Percentiles rank a stretch among this genome's conserved stretches.
These are phyloP conservation scores for Dictyostelium purpureum DNA, from an alignment of 78 protist species.

Conservation along the genomic window DNA sequence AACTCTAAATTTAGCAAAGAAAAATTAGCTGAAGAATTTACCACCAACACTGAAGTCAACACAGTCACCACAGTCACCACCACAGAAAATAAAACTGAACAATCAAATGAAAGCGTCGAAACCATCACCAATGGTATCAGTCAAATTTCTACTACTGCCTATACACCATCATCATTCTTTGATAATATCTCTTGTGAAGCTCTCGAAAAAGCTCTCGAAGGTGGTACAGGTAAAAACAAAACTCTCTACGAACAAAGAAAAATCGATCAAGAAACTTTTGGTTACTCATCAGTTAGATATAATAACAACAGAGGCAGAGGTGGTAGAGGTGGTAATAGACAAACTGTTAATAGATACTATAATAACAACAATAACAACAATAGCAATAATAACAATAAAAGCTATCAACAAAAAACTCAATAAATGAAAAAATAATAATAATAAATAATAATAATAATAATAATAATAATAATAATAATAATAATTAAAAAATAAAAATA, in stretches of 20 bases:
- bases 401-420: constrained; percentile 14
- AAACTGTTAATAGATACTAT: not conserved
- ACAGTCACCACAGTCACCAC: not conserved
- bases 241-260: constrained; percentile 70
- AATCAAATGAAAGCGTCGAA: not conserved
- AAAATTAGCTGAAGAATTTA: constrained; percentile 64
- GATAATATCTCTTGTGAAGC: constrained; percentile 70
- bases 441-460: not conserved
- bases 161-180: constrained; percentile 68
- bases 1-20: constrained; percentile 60
- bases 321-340: constrained; percentile 37
- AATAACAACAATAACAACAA: constrained; percentile 16
- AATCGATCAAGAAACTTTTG: constrained; percentile 77
- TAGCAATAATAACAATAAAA: not conserved
- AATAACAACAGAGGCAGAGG: constrained; percentile 50
- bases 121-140: constrained; percentile 21
- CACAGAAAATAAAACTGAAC: not conserved
- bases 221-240: not conserved
- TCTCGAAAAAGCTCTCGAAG: constrained; percentile 16
- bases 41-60: not conserved
- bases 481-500: not conserved
- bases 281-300: constrained; percentile 37
- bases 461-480: not conserved
- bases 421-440: too few species aligned
- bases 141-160: constrained; percentile 2